Conservation (phyloP, 2,329 filamentous ascomycete genomes). For the Fusarium austroafricanum region DNA sequence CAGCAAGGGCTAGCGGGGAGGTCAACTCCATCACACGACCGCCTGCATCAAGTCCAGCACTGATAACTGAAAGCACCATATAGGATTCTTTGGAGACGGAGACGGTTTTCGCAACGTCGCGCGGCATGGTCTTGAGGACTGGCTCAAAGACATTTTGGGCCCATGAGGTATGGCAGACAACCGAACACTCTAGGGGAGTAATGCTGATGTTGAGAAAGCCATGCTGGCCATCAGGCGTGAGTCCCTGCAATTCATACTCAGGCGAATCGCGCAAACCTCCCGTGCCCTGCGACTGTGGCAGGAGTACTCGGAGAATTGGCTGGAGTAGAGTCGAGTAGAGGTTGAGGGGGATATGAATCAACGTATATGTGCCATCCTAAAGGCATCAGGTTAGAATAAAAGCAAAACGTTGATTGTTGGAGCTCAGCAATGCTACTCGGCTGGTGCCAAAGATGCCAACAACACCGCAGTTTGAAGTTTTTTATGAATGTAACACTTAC, state of each 20-base stretch:
- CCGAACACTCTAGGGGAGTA: slow-evolving; percentile 90
- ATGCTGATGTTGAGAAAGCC: slow-evolving; percentile 94
- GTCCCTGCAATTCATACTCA: slow-evolving; percentile 57
- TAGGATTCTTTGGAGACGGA: slow-evolving; percentile 86
- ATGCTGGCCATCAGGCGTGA: slow-evolving; percentile 68
- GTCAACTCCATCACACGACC: slow-evolving; percentile 93
- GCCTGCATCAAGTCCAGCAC: slow-evolving; percentile 89
- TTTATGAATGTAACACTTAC: slow-evolving; percentile 54
- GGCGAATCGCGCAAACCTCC: slow-evolving; percentile 52
- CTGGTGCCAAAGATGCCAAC: not conserved
- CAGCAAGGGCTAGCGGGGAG: slow-evolving; percentile 87
- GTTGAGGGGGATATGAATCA: slow-evolving; percentile 89
- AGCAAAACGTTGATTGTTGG: slow-evolving; percentile 2
- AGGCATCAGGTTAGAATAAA: slow-evolving; percentile 51
- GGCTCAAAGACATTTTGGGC: slow-evolving; percentile 81
- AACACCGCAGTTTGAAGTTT: not conserved
- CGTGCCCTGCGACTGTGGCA: slow-evolving; percentile 68
- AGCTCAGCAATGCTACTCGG: not conserved
- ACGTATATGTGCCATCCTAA: slow-evolving; percentile 86
- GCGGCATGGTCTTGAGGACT: slow-evolving; percentile 72
- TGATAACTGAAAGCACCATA: slow-evolving; percentile 88
- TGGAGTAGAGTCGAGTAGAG: slow-evolving; percentile 84
- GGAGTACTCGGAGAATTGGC: slow-evolving; percentile 85
- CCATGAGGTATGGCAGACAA: slow-evolving; percentile 85
- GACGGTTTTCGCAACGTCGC: slow-evolving; percentile 64